phyloP scores from a whole-genome alignment of 257 asterid genomes.

The Thymus quinquecostatus region DNA sequence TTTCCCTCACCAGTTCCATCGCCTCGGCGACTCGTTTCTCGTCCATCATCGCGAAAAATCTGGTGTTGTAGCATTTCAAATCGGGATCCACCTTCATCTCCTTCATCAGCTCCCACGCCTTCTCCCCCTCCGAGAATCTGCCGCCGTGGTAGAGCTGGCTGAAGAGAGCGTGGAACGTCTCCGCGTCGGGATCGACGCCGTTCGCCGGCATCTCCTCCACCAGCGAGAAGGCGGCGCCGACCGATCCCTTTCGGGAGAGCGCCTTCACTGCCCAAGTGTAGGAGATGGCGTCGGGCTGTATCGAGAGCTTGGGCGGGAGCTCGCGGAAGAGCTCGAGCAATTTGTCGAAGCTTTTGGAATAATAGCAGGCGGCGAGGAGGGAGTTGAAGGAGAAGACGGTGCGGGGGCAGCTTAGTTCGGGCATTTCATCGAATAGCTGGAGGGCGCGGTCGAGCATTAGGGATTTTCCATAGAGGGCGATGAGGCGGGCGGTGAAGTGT shows the following conservation, averaged over 20 bases:
- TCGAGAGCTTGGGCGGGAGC: conserved; percentile 34
- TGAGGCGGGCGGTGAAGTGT: conserved; percentile 39
- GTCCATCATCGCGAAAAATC: conserved; percentile 41
- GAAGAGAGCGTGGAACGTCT: conserved; percentile 45
- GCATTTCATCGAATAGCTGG: conserved; percentile 64
- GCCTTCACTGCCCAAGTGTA: conserved; percentile 45
- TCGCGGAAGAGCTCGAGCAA: conserved; percentile 38
- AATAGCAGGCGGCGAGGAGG: conserved; percentile 47
- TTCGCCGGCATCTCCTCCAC: conserved; percentile 48
- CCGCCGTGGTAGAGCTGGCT: conserved; percentile 30
- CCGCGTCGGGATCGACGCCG: conserved; percentile 33
- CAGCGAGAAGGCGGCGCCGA: conserved; percentile 46
- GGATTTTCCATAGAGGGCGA: conserved; percentile 43
- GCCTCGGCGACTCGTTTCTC: conserved; percentile 44
- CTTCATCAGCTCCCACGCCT: conserved; percentile 52
- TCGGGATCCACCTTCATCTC: conserved; percentile 43
- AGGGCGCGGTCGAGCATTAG: conserved; percentile 49
- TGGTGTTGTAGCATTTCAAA: conserved; percentile 45
- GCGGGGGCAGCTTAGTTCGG: conserved; percentile 48
- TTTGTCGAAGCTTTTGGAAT: conserved; percentile 35
- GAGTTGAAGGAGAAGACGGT: conserved; percentile 55
- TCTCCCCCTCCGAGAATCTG: conserved; percentile 45
- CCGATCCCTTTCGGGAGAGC: conserved; percentile 39
- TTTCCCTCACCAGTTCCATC: conserved; percentile 36
- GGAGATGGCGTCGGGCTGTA: conserved; percentile 50